A percentile compares a stretch with the other conserved stretches of the same genome.
These are phyloP conservation scores for Closterium sp. DNA, from an alignment of 139 green algal genomes.

Conservation along the genomic window DNA sequence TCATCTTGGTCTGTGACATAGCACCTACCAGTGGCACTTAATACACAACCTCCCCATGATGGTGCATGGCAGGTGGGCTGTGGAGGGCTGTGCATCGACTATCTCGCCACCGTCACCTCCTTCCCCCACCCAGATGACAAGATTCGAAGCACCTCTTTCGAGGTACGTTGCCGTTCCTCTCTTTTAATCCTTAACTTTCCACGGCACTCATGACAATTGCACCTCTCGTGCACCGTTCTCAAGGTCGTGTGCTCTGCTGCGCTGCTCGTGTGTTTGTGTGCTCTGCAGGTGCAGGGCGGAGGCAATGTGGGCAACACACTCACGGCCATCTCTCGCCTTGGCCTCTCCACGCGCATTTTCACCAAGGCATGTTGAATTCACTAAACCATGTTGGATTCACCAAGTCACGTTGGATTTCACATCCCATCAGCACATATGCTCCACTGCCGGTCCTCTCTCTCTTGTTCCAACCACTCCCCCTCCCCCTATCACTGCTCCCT, in stretches of 20 bases:
- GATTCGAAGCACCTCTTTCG: not conserved
- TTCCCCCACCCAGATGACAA: conserved; percentile 7
- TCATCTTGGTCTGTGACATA: no score
- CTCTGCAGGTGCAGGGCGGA: conserved; percentile 75
- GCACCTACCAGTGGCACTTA: no score
- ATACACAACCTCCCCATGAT: no score
- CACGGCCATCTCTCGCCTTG: conserved; percentile 84
- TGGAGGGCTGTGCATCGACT: not conserved
- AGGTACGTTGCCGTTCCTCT: not conserved
- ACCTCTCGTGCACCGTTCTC: not conserved
- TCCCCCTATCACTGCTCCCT: no score
- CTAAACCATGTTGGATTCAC: no score
- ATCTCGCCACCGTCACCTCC: not conserved
- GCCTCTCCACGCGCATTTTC: conserved; percentile 70
- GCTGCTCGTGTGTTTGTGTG: not conserved
- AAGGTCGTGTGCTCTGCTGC: not conserved
- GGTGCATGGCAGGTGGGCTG: not conserved
- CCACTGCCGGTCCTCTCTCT: no score
- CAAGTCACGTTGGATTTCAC: no score
- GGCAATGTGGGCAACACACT: conserved; percentile 94
- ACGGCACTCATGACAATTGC: not conserved
- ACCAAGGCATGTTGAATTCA: conserved; percentile 66
- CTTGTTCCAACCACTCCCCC: no score
- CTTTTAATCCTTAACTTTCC: not conserved
- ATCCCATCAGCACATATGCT: no score